Percentiles rank a stretch among this genome's conserved stretches.
phyloP scores from a whole-genome alignment of 2,329 filamentous ascomycete species.

The Microdochium trichocladiopsis region DNA sequence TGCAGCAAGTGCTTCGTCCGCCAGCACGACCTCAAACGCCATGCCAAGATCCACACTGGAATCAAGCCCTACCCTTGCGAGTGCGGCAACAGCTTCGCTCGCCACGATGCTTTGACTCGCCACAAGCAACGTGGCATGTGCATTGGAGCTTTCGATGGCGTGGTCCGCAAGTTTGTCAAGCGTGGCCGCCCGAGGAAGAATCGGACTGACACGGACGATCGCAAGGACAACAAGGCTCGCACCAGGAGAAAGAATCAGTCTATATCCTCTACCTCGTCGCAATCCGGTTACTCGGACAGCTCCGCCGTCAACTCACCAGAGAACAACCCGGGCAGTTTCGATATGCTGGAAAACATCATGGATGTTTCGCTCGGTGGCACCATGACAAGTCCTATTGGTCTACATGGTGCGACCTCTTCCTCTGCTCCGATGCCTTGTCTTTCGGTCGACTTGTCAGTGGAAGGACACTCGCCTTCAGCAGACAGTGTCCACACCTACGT shows the following conservation, averaged over 20 bases:
- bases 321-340: constrained; percentile 21
- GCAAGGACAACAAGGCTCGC: constrained; percentile 48
- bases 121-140: constrained; percentile 96
- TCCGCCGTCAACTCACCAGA: constrained; percentile 46
- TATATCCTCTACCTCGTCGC: constrained; percentile 39
- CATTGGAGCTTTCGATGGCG: constrained; percentile 84
- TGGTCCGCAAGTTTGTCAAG: constrained; percentile 53
- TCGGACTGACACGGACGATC: constrained; percentile 48
- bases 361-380: constrained; percentile 31
- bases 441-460: constrained; percentile 13
- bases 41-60: constrained; percentile 94
- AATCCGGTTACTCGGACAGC: constrained; percentile 50
- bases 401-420: constrained; percentile 24
- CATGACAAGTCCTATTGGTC: constrained; percentile 27
- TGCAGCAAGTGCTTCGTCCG: constrained; percentile 96
- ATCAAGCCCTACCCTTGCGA: constrained; percentile 93
- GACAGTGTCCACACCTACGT: constrained; percentile 37
- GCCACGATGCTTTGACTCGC: constrained; percentile 89
- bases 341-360: constrained; percentile 41
- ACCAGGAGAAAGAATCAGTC: constrained; percentile 51
- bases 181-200: constrained; percentile 58
- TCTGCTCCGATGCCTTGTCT: constrained; percentile 31
- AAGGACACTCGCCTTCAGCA: constrained; percentile 36
- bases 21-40: constrained; percentile 93
- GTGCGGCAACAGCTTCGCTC: constrained; percentile 89